Conservation (phyloP, 192 early-diverging fungal genomes). For the Coemansia reversa region DNA sequence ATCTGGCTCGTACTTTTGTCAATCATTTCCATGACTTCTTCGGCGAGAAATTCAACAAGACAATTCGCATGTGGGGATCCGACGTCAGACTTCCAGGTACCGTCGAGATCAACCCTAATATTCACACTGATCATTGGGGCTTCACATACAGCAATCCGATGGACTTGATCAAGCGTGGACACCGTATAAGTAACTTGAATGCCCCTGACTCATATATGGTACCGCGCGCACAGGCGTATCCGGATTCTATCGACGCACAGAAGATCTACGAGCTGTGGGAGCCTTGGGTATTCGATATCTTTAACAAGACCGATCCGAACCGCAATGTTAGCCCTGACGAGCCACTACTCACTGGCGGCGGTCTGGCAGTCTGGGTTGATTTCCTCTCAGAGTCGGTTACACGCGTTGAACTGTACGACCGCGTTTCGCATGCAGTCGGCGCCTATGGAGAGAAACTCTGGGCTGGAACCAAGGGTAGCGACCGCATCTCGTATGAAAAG, state of each 20-base stretch:
- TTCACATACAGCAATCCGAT: constrained; percentile 29
- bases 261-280: constrained; percentile 52
- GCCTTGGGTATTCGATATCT: constrained; percentile 43
- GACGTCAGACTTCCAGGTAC: constrained; percentile 44
- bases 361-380: constrained; percentile 51
- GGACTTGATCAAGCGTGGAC: constrained; percentile 35
- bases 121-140: constrained; percentile 42
- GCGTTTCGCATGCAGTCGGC: constrained; percentile 41
- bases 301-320: constrained; percentile 42
- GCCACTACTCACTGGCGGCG: constrained; percentile 45
- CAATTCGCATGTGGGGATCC: constrained; percentile 52
- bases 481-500: constrained; percentile 34
- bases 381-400: constrained; percentile 48
- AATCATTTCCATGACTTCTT: constrained; percentile 49
- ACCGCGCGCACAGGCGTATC: constrained; percentile 44
- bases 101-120: constrained; percentile 40
- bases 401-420: constrained; percentile 48
- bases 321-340: constrained; percentile 34
- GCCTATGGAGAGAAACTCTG: constrained; percentile 51
- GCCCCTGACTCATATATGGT: constrained; percentile 49
- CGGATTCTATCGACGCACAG: constrained; percentile 28
- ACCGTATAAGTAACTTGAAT: constrained; percentile 50
- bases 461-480: constrained; percentile 42
- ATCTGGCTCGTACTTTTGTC: constrained; percentile 41
- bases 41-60: constrained; percentile 40